A percentile compares a stretch with the other conserved stretches of the same genome.
Evolutionary conservation across 2,329 filamentous ascomycete genomes (phyloP).

Genomic region (Anthostomella pinea): DNA sequence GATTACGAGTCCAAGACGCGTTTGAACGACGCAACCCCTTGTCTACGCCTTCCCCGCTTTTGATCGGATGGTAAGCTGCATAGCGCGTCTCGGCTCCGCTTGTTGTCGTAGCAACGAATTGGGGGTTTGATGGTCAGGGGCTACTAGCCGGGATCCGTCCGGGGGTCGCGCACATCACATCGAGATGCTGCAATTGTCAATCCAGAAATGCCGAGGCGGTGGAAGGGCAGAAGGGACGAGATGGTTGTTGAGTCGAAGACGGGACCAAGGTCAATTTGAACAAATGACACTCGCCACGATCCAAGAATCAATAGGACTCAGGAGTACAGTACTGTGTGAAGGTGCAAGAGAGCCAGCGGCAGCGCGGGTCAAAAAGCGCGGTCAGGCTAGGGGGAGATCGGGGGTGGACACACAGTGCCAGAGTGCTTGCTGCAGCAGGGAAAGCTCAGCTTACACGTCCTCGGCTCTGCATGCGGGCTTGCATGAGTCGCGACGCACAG

Average conservation of each 20-base stretch:
- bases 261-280: not conserved
- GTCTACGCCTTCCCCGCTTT: constrained; percentile 21
- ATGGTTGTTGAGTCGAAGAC: not conserved
- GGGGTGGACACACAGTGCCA: constrained; percentile 15
- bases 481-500: constrained; percentile 25
- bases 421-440: no score
- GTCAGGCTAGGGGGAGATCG: constrained; percentile 1
- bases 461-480: constrained; percentile 16
- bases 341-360: no score
- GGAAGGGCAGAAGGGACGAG: constrained; percentile 1
- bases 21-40: no score
- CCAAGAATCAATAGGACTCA: no score
- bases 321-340: no score
- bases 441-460: constrained; percentile 21
- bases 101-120: constrained; percentile 27
- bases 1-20: no score
- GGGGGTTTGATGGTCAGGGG: constrained; percentile 25
- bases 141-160: no score
- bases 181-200: no score
- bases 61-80: constrained; percentile 11
- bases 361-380: no score
- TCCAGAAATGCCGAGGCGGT: constrained; percentile 8
- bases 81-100: constrained; percentile 16
- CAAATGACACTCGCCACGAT: no score
- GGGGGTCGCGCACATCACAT: no score